A percentile compares a stretch with the other conserved stretches of the same genome.
These are phyloP conservation scores for Paramecium sonneborni DNA, from an alignment of 73 alveolate genomes.

Conservation along the genomic window DNA sequence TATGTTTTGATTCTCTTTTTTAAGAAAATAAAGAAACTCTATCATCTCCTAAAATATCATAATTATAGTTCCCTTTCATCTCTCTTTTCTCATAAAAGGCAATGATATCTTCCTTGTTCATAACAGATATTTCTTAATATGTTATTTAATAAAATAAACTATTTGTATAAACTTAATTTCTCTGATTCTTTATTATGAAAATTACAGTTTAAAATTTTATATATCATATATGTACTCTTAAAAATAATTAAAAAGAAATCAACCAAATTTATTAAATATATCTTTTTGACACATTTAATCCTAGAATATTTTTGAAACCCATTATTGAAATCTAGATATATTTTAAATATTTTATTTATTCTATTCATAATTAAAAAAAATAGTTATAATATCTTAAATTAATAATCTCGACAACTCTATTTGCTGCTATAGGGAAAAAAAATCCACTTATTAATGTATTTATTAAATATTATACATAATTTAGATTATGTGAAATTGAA, in stretches of 20 bases:
- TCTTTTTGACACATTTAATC: neutral
- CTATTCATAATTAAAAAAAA: too few species aligned
- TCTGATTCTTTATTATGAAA: neutral
- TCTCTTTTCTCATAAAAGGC: conserved; percentile 22
- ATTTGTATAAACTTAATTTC: neutral
- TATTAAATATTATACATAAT: neutral
- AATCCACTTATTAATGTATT: neutral
- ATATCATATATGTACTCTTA: neutral
- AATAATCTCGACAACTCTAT: neutral
- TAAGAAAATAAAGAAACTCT: conserved; percentile 9
- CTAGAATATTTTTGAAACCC: neutral
- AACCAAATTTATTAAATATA: neutral
- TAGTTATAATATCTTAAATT: neutral
- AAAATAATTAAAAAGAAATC: neutral
- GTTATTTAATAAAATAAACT: neutral
- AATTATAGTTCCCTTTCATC: neutral
- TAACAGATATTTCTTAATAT: neutral
- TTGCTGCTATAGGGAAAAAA: neutral
- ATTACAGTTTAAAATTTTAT: neutral
- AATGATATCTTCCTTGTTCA: conserved; percentile 17
- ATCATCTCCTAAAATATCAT: conserved; percentile 8
- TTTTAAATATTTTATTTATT: too few species aligned
- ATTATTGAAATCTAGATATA: neutral
- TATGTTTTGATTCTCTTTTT: neutral
- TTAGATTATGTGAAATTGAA: neutral